phyloP scores from a whole-genome alignment of 257 asterid genomes.

The Catharanthus roseus region DNA sequence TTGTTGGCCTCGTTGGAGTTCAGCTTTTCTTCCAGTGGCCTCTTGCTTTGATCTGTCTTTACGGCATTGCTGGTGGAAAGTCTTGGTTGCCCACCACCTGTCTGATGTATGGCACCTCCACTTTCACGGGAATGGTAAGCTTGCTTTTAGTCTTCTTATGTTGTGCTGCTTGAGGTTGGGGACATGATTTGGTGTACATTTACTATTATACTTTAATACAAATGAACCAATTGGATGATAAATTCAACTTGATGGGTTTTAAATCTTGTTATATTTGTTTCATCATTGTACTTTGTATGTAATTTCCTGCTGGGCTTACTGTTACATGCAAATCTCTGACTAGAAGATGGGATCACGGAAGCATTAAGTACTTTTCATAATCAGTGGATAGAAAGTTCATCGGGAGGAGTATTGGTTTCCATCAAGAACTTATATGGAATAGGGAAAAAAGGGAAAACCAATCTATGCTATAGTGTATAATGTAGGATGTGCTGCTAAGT shows the following conservation, averaged over 20 bases:
- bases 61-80: conserved; percentile 63
- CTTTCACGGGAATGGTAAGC: conserved; percentile 59
- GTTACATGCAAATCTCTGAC: too few species aligned
- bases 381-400: too few species aligned
- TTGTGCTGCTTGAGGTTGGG: neutral
- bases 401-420: too few species aligned
- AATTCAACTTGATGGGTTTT: neutral
- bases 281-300: neutral
- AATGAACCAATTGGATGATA: neutral
- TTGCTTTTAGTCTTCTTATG: neutral
- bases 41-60: conserved; percentile 51
- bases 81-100: conserved; percentile 80
- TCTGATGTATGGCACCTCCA: conserved; percentile 72
- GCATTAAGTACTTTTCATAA: too few species aligned
- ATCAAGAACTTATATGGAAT: too few species aligned
- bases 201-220: neutral
- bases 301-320: too few species aligned
- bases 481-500: neutral
- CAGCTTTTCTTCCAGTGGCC: conserved; percentile 90
- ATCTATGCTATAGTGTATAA: neutral
- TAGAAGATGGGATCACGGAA: too few species aligned
- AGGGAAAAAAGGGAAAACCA: neutral
- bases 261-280: neutral
- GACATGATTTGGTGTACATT: neutral
- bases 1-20: conserved; percentile 69